phyloP scores from a whole-genome alignment of 768 basidiomycete genomes.

The Amanita thiersii region DNA sequence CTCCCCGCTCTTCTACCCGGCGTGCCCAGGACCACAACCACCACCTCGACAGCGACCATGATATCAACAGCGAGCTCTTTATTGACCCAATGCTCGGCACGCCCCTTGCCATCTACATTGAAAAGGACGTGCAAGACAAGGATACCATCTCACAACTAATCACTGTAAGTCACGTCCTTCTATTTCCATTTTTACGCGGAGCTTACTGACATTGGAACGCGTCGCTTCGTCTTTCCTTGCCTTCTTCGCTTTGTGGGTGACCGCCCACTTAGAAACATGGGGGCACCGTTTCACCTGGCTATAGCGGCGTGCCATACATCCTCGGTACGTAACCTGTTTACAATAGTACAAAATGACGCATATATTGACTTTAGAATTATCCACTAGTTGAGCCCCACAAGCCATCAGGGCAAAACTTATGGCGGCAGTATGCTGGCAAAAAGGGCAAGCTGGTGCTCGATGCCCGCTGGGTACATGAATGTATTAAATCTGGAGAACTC shows the following conservation, averaged over 20 bases:
- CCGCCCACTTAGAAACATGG: constrained; percentile 56
- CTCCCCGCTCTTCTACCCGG: constrained; percentile 52
- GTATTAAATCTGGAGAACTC: constrained; percentile 57
- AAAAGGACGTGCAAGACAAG: constrained; percentile 72
- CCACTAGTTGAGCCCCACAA: constrained; percentile 68
- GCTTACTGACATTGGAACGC: no score
- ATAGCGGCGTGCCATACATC: constrained; percentile 74
- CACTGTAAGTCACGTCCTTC: constrained; percentile 38
- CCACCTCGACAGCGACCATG: constrained; percentile 23
- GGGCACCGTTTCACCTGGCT: constrained; percentile 63
- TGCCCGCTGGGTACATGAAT: constrained; percentile 71
- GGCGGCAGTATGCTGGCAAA: constrained; percentile 70
- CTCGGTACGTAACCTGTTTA: constrained; percentile 44
- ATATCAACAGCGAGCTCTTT: constrained; percentile 48
- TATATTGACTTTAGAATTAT: constrained; percentile 1
- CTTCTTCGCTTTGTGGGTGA: constrained; percentile 3
- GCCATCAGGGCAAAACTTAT: constrained; percentile 73
- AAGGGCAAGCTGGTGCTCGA: constrained; percentile 74
- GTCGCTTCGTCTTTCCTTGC: not conserved
- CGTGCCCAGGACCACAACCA: constrained; percentile 26
- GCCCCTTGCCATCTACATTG: constrained; percentile 67
- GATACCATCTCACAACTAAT: constrained; percentile 57
- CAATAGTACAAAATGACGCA: not conserved
- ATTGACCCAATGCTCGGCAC: constrained; percentile 79
- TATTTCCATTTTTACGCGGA: constrained; percentile 1